Percentiles rank a stretch among this genome's conserved stretches.
phyloP scores from a whole-genome alignment of 495 filamentous ascomycete species.

The Penicillium manginii region DNA sequence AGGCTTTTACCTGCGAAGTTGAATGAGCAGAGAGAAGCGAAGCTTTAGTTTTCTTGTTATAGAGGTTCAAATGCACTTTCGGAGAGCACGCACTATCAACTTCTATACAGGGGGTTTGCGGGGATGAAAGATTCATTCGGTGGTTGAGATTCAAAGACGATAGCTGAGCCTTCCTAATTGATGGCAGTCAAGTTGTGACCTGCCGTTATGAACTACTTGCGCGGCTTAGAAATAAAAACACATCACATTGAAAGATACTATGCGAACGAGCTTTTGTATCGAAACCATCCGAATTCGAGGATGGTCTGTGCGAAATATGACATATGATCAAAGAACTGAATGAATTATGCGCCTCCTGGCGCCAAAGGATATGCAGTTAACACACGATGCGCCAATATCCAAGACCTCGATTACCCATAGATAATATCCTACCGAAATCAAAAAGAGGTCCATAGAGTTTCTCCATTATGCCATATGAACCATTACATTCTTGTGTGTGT shows the following conservation, averaged over 20 bases:
- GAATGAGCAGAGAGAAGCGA: slow-evolving; percentile 14
- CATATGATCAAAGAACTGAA: slow-evolving; percentile 8
- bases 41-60: slow-evolving; percentile 3
- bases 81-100: too few species aligned
- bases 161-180: too few species aligned
- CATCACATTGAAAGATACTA: slow-evolving; percentile 17
- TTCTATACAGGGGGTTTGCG: too few species aligned
- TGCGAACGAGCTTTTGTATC: slow-evolving; percentile 31
- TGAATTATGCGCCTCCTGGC: slow-evolving; percentile 20
- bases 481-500: not conserved
- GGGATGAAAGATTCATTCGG: too few species aligned
- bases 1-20: slow-evolving; percentile 22
- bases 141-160: too few species aligned
- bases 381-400: slow-evolving; percentile 11
- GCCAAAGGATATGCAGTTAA: slow-evolving; percentile 24
- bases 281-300: slow-evolving; percentile 23
- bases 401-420: slow-evolving; percentile 4
- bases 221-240: not conserved
- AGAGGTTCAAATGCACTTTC: too few species aligned
- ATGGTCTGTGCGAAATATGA: slow-evolving; percentile 18
- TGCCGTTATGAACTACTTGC: not conserved
- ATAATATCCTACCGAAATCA: not conserved
- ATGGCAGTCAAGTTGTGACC: too few species aligned
- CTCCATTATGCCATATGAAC: not conserved
- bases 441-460: not conserved